Base-by-base conservation (phyloP, 2,329 filamentous ascomycete genomes). In the Alternaria conjuncta region DNA sequence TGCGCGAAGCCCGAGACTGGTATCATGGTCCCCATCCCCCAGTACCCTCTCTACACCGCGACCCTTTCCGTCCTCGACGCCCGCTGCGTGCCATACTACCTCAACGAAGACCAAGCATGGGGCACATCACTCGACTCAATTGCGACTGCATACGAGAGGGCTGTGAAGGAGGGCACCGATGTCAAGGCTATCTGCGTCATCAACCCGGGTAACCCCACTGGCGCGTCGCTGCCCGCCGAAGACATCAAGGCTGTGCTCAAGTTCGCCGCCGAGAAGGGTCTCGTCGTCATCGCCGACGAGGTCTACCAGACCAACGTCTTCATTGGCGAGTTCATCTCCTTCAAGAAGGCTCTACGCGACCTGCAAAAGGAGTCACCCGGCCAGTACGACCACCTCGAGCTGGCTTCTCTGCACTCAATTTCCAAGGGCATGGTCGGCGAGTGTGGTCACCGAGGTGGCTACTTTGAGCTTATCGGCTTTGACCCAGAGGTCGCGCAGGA, bases 251-350 rank as follows among this genome's bases (percentile, higher is more conserved):
- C 87, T 55, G 92, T 98, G n/a, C 87, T 98, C 71, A 89, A 96
- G 68, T 91, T 97, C 68, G 95, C 96, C 43, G 90, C 89, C 26
- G 86, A 94, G 80, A 89, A 97, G 85, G 89, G 90, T 72, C 87
- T 99, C 25, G 94, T 98, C 60, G 86, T 98, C 69, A 88, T 99
- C 75, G 96, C 96, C 56, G 96, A 99, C 77, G 96, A 99, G 82
- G 96, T 99, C 41, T 99, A 99, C 88, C 96, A 99, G 84, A 98
- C 96, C 78, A 99, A 99, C 82, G 92, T 99, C 73, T 99, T 99
- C 83, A 85, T 92, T 66, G 96, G 96, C 80, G 87, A 95, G 79
- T 99, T 99, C 85, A 89, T 92, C 83, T 96, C 92, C 76, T 98
- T 99, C 90, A 98, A 98, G 85, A 89, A 92, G 74, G 89, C 91